Conservation (phyloP, 1,139 yeast species). For the Yamadazyma spencermartinsiae region DNA sequence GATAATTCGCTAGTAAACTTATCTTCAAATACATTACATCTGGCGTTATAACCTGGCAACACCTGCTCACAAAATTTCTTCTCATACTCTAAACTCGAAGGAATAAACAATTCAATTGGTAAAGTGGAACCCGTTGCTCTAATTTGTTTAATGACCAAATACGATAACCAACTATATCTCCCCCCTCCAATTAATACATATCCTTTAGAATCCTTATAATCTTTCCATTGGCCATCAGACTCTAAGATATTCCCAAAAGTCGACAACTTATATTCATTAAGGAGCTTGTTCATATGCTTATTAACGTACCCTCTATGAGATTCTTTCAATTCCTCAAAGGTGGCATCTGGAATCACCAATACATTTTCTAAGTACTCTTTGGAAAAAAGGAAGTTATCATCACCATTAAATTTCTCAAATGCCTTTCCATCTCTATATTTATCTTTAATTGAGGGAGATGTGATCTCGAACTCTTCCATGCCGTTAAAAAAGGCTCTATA, state of each 20-base stretch:
- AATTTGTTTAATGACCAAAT: constrained; percentile 43
- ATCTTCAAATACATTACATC: constrained; percentile 52
- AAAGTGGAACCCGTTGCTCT: constrained; percentile 39
- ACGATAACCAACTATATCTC: constrained; percentile 45
- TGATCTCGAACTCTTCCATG: constrained; percentile 28
- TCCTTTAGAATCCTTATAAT: constrained; percentile 38
- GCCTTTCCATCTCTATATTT: constrained; percentile 36
- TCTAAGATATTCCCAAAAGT: constrained; percentile 42
- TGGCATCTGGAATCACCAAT: constrained; percentile 36
- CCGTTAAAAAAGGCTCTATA: constrained; percentile 33
- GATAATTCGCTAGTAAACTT: constrained; percentile 24
- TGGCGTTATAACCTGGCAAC: constrained; percentile 52
- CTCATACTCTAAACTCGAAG: constrained; percentile 51
- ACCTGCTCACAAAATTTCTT: constrained; percentile 51
- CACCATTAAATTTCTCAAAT: constrained; percentile 27
- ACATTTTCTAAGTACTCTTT: constrained; percentile 42
- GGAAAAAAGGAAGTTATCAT: constrained; percentile 31
- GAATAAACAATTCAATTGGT: constrained; percentile 53
- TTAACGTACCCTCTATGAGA: constrained; percentile 35
- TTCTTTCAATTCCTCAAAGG: constrained; percentile 29
- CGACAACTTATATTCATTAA: constrained; percentile 29
- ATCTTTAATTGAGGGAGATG: constrained; percentile 34
- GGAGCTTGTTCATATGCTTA: constrained; percentile 30
- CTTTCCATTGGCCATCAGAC: constrained; percentile 37
- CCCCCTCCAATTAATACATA: constrained; percentile 49